Base-by-base conservation (phyloP, 2,329 filamentous ascomycete species). In the Paecilomyces variotii region DNA sequence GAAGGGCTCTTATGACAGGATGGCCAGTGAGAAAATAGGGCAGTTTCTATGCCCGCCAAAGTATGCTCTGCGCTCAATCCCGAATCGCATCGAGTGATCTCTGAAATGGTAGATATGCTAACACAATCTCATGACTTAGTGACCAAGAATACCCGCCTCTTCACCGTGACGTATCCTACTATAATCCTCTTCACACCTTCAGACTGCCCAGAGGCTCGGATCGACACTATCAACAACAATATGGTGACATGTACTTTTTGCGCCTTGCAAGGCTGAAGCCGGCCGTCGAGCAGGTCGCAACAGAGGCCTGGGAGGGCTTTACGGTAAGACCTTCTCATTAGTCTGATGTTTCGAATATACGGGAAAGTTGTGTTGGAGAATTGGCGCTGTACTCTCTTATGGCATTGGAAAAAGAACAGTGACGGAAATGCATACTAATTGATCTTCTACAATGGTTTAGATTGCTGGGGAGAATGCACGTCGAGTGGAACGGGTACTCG, bases 201-300 rank as follows among this genome's bases (percentile, higher is more conserved):
- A 78, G 79, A 54, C 84, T 97, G 9, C 83, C 89, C 26, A 87
- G 79, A 62, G 83, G 82, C 27, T 74, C 79, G 50, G 76, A 80
- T 35, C 80, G 81, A 61, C 88, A 91, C 57, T 99, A 97, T 73
- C 82, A 92, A 72, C 94, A 97, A 73, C 94, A 99, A 76, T 99
- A 90, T 82, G 90, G 89, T 62, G 94, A 99, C 75, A 93, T 97
- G 85, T 99, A 99, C 81, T 99, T 97, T 72, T 74, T 97, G 66
- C 89, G 94, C 11, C 82, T 99, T 26, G 86, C 90, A 39, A 89
- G 89, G 75, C 84, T 99, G 72, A 97, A 93, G 76, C 89, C 91
- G 9, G 82, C 84, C 0, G 89, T 96, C 0, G 90, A 96, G 66
- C 76, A 83, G 62, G 82, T 89, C 55, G 93, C 92, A 0, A 75